Evolutionary conservation across 768 basidiomycete species (phyloP).

Genomic region (Suillus occidentalis): DNA sequence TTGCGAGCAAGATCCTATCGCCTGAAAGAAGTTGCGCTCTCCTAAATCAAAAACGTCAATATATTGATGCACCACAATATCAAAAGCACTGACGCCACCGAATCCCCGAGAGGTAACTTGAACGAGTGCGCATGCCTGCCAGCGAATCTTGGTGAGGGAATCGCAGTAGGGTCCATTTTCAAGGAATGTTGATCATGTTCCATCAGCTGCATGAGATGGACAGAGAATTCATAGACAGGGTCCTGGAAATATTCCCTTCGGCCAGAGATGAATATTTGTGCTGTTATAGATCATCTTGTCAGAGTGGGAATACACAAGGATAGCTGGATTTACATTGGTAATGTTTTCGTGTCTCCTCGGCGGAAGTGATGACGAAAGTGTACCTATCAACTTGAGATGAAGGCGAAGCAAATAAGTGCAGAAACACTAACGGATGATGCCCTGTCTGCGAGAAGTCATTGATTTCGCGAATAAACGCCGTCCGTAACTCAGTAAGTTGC

Average conservation of each 20-base stretch:
- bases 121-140: constrained; percentile 15
- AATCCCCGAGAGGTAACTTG: constrained; percentile 19
- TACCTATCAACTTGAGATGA: constrained; percentile 6
- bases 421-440: constrained; percentile 8
- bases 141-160: constrained; percentile 24
- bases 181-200: constrained; percentile 27
- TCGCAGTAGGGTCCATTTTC: constrained; percentile 22
- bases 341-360: neutral
- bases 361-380: constrained; percentile 10
- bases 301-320: neutral
- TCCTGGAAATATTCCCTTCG: constrained; percentile 20
- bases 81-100: constrained; percentile 8
- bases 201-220: constrained; percentile 28
- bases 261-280: constrained; percentile 14
- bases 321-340: neutral
- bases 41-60: constrained; percentile 17
- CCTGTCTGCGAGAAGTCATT: constrained; percentile 16
- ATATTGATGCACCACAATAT: neutral
- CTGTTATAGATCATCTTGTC: neutral
- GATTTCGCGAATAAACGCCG: constrained; percentile 17
- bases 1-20: constrained; percentile 42
- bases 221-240: constrained; percentile 20
- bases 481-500: constrained; percentile 17
- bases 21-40: constrained; percentile 42
- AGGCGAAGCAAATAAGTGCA: too few relatives aligned